Conservation (phyloP, 371 early-diverging fungal species). For the Apophysomyces sp. region DNA sequence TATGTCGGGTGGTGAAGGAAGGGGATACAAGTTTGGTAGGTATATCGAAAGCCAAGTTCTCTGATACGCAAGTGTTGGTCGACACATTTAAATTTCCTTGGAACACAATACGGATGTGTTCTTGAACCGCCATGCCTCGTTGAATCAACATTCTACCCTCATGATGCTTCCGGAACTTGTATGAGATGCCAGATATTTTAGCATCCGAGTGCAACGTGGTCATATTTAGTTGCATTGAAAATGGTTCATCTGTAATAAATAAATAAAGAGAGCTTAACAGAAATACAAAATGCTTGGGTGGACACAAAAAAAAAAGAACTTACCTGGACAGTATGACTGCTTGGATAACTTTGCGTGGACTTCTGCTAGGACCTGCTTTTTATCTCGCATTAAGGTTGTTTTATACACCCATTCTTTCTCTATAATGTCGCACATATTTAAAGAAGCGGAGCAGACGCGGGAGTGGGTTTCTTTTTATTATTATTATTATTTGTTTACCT, state of each 20-base stretch:
- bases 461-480: too few species aligned
- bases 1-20: slow-evolving; percentile 41
- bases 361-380: slow-evolving; percentile 18
- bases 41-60: slow-evolving; percentile 28
- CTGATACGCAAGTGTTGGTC: slow-evolving; percentile 15
- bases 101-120: slow-evolving; percentile 14
- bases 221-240: slow-evolving; percentile 33
- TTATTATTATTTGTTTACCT: slow-evolving; percentile 3
- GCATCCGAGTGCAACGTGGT: slow-evolving; percentile 29
- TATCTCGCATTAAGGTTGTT: slow-evolving; percentile 9
- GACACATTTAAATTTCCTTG: slow-evolving; percentile 8
- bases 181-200: slow-evolving; percentile 19
- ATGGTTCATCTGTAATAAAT: slow-evolving; percentile 24
- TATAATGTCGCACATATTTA: neutral
- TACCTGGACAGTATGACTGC: slow-evolving; percentile 44
- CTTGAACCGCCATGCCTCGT: slow-evolving; percentile 28
- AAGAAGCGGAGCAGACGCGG: too few species aligned
- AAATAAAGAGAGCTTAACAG: neutral
- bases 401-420: slow-evolving; percentile 34
- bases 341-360: slow-evolving; percentile 38
- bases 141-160: slow-evolving; percentile 40
- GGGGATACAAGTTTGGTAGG: slow-evolving; percentile 48
- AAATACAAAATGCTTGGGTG: neutral
- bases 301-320: neutral
- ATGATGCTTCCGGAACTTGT: slow-evolving; percentile 41